phyloP scores from a whole-genome alignment of 2,329 filamentous ascomycete species.

The Dactylellina cionopaga region DNA sequence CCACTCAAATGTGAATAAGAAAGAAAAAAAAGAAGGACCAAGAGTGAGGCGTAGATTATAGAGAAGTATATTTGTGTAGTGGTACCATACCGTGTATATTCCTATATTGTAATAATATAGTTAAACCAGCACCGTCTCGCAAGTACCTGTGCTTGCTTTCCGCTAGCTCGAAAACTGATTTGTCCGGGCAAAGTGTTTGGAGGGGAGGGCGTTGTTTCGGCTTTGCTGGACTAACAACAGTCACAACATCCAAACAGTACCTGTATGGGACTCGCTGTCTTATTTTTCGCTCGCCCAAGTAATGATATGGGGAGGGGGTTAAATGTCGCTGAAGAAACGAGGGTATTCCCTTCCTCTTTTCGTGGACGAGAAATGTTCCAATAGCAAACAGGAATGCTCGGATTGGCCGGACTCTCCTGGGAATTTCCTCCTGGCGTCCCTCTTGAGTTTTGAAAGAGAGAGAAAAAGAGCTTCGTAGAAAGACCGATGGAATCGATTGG shows the following conservation, averaged over 20 bases:
- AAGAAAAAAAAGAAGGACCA: constrained; percentile 4
- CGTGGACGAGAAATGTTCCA: constrained; percentile 24
- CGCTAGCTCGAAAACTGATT: too few species aligned
- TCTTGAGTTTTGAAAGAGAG: background rate
- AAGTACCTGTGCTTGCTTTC: too few species aligned
- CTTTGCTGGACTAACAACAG: constrained; percentile 41
- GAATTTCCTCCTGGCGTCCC: constrained; percentile 36
- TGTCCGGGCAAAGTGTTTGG: constrained; percentile 5
- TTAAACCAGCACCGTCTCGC: too few species aligned
- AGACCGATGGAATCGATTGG: too few species aligned
- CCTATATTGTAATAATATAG: background rate
- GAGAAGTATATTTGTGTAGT: background rate
- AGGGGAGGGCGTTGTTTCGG: constrained; percentile 36
- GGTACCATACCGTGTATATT: constrained; percentile 2
- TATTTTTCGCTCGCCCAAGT: constrained; percentile 12
- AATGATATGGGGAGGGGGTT: constrained; percentile 17
- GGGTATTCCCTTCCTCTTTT: constrained; percentile 28
- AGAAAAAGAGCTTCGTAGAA: constrained; percentile 7
- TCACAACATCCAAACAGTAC: constrained; percentile 40
- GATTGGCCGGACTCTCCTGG: constrained; percentile 37
- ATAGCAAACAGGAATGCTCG: constrained; percentile 36
- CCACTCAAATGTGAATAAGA: too few species aligned
- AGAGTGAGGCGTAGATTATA: background rate
- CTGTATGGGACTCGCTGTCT: background rate
- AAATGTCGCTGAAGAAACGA: constrained; percentile 29